Evolutionary conservation across 2,329 filamentous ascomycete genomes (phyloP).

Genomic region (Aspergillus sp.): DNA sequence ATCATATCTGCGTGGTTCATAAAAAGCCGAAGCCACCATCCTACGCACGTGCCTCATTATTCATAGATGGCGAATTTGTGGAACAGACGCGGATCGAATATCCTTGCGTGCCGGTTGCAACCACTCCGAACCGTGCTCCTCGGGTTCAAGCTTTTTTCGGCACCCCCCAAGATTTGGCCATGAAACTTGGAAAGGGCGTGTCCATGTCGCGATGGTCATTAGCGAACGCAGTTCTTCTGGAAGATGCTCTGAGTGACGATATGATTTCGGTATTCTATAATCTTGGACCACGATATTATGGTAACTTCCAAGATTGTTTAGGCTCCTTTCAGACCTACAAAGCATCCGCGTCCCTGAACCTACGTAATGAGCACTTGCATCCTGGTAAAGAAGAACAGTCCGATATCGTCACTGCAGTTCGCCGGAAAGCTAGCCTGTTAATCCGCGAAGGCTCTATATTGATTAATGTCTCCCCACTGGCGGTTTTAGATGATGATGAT

Average conservation of each 20-base stretch:
- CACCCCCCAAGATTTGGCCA: constrained; percentile 83
- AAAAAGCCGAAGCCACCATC: constrained; percentile 71
- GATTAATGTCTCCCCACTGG: constrained; percentile 76
- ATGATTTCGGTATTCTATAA: constrained; percentile 86
- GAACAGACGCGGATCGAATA: constrained; percentile 91
- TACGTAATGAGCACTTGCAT: constrained; percentile 87
- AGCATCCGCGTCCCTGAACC: constrained; percentile 83
- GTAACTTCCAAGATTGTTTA: constrained; percentile 94
- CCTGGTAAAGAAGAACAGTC: constrained; percentile 87
- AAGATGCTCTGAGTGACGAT: constrained; percentile 85
- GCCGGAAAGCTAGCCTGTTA: constrained; percentile 76
- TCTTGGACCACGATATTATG: constrained; percentile 84
- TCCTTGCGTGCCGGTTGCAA: constrained; percentile 68
- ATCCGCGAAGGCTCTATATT: constrained; percentile 78
- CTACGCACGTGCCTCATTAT: constrained; percentile 79
- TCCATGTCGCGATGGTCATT: constrained; percentile 82
- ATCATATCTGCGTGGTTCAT: constrained; percentile 89
- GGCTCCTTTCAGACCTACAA: constrained; percentile 96
- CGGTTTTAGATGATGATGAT: constrained; percentile 78
- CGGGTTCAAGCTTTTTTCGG: constrained; percentile 90
- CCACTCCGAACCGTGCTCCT: constrained; percentile 47
- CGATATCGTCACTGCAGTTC: constrained; percentile 85
- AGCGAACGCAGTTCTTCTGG: constrained; percentile 83
- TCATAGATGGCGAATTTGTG: constrained; percentile 88
- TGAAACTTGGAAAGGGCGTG: constrained; percentile 68